These are phyloP conservation scores for Fusarium vanettenii DNA, from an alignment of 2,329 filamentous ascomycete genomes.

Conservation along the genomic window DNA sequence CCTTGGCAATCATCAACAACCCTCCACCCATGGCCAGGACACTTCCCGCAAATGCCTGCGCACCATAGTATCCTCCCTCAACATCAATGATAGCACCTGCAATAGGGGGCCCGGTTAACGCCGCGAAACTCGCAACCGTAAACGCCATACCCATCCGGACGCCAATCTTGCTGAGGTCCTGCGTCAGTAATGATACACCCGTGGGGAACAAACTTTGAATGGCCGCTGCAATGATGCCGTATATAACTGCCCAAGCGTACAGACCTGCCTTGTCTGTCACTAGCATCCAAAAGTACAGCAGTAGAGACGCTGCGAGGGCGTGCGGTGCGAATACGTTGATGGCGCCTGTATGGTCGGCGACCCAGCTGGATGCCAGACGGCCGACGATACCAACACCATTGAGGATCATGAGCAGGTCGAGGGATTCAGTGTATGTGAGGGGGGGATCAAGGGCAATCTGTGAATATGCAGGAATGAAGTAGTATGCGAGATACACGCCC, in stretches of 20 bases:
- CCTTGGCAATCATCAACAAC: constrained; percentile 54
- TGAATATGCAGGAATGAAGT: constrained; percentile 66
- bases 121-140: constrained; percentile 64
- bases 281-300: constrained; percentile 68
- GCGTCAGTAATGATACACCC: constrained; percentile 64
- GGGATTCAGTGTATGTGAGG: constrained; percentile 60
- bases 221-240: constrained; percentile 70
- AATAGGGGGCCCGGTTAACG: constrained; percentile 64
- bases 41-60: constrained; percentile 61
- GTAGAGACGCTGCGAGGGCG: constrained; percentile 53
- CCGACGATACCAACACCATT: constrained; percentile 72
- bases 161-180: constrained; percentile 63
- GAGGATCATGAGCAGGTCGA: constrained; percentile 72
- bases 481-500: constrained; percentile 68
- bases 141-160: constrained; percentile 70
- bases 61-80: constrained; percentile 58
- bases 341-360: constrained; percentile 69
- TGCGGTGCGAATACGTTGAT: constrained; percentile 70
- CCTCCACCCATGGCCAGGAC: constrained; percentile 54
- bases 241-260: constrained; percentile 71
- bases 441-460: constrained; percentile 52
- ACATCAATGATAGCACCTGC: constrained; percentile 60
- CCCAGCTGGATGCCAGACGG: constrained; percentile 66
- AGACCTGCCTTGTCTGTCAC: constrained; percentile 62
- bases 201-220: constrained; percentile 75